Conservation (phyloP, 2,329 filamentous ascomycete species). For the Paecilomyces sp. region DNA sequence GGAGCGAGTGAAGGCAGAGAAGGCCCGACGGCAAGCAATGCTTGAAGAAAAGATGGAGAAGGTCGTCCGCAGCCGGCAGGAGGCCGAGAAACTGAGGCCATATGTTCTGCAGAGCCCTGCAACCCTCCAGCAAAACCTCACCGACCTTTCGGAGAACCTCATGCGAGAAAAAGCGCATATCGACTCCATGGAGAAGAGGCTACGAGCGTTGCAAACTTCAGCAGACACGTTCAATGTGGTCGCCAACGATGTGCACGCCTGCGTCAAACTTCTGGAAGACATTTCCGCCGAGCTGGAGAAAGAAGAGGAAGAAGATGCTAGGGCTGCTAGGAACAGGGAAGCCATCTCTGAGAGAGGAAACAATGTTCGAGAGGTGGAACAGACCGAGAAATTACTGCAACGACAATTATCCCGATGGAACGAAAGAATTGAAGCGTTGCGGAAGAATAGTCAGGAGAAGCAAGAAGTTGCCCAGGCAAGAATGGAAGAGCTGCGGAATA, state of each 20-base stretch:
- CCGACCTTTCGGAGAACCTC: slow-evolving; percentile 73
- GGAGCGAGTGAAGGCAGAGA: slow-evolving; percentile 75
- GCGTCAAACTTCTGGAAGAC: slow-evolving; percentile 83
- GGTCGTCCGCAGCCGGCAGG: slow-evolving; percentile 64
- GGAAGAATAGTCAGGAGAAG: slow-evolving; percentile 73
- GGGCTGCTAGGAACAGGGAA: slow-evolving; percentile 75
- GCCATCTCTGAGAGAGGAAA: slow-evolving; percentile 81
- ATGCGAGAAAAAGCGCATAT: slow-evolving; percentile 75
- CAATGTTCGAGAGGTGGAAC: slow-evolving; percentile 84
- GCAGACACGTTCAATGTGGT: slow-evolving; percentile 84
- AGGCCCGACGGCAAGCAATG: slow-evolving; percentile 62
- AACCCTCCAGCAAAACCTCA: slow-evolving; percentile 71
- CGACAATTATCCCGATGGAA: slow-evolving; percentile 80
- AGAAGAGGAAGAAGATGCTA: slow-evolving; percentile 82
- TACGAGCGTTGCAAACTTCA: slow-evolving; percentile 86
- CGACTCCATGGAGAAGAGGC: slow-evolving; percentile 76
- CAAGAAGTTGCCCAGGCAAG: slow-evolving; percentile 72
- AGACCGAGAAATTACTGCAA: slow-evolving; percentile 74
- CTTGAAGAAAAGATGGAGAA: slow-evolving; percentile 45
- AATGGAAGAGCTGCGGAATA: slow-evolving; percentile 80
- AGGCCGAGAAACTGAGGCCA: slow-evolving; percentile 80
- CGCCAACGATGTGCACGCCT: slow-evolving; percentile 74
- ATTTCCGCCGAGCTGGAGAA: slow-evolving; percentile 76
- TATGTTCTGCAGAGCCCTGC: slow-evolving; percentile 87
- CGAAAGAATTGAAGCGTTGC: slow-evolving; percentile 76